These are phyloP conservation scores for Candida albicans DNA, from an alignment of 1,139 yeast species.

Conservation along the genomic window DNA sequence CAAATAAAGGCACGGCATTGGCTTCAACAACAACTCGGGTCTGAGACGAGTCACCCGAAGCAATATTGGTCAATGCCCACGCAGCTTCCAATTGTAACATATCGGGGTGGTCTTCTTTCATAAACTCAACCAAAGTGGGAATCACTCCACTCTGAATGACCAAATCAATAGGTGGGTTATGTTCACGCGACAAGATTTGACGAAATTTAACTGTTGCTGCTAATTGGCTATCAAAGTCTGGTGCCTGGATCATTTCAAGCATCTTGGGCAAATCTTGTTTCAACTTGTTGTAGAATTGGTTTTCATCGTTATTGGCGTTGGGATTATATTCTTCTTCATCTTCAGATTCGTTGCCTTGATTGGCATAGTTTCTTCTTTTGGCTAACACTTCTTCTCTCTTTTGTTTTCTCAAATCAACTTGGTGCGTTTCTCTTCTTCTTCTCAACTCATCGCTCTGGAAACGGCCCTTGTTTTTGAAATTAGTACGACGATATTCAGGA, in stretches of 20 bases:
- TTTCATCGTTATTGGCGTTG: constrained; percentile 42
- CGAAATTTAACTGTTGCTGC: constrained; percentile 91
- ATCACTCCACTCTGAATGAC: constrained; percentile 94
- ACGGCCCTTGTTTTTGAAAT: constrained; percentile 91
- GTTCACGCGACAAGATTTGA: constrained; percentile 90
- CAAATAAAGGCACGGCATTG: constrained; percentile 92
- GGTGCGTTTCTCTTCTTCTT: constrained; percentile 97
- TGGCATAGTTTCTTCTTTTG: constrained; percentile 79
- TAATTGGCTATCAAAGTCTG: constrained; percentile 77
- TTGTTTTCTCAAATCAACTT: constrained; percentile 93
- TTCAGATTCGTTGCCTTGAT: constrained; percentile 42
- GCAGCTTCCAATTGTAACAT: constrained; percentile 96
- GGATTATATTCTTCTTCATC: constrained; percentile 46
- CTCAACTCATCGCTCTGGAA: constrained; percentile 95
- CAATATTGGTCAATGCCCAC: constrained; percentile 98
- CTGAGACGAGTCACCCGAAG: constrained; percentile 91
- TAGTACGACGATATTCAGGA: constrained; percentile 97
- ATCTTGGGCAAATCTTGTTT: constrained; percentile 80
- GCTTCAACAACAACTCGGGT: constrained; percentile 88
- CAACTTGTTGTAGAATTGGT: constrained; percentile 54
- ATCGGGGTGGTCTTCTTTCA: constrained; percentile 76
- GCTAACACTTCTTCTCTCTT: constrained; percentile 93
- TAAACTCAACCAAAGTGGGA: constrained; percentile 83
- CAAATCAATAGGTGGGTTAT: constrained; percentile 94
- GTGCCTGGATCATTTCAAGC: constrained; percentile 78